These are phyloP conservation scores for Bothriochloa decipiens DNA, from an alignment of 176 grass and related monocot genomes.

Conservation along the genomic window DNA sequence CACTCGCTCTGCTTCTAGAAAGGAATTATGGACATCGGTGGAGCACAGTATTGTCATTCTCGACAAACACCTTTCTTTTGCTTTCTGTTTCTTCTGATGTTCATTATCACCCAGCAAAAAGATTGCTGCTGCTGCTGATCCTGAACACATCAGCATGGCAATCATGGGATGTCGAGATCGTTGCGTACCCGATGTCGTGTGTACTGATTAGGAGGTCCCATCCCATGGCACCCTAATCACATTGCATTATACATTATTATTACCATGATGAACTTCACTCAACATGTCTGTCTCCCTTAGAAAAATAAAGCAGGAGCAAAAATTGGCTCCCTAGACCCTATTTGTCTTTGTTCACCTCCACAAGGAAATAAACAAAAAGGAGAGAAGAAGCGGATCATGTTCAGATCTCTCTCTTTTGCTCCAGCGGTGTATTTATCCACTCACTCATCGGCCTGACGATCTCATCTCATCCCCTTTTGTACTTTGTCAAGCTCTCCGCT, in stretches of 20 bases:
- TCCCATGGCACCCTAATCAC: neutral
- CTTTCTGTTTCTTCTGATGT: neutral
- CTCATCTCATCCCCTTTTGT: neutral
- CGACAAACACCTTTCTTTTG: neutral
- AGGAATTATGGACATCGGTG: constrained; percentile 4
- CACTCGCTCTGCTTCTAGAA: constrained; percentile 15
- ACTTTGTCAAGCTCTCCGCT: constrained; percentile 20
- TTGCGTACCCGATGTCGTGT: neutral
- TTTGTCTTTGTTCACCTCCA: neutral
- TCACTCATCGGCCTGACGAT: neutral
- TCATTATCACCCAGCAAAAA: constrained; percentile 22
- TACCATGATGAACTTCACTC: neutral
- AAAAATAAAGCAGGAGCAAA: neutral
- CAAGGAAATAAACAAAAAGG: constrained; percentile 39
- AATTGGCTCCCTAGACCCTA: neutral
- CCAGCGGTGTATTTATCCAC: neutral
- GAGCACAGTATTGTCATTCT: constrained; percentile 10
- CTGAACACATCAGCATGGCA: constrained; percentile 2
- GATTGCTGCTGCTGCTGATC: neutral
- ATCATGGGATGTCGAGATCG: constrained; percentile 11
- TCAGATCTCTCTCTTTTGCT: constrained; percentile 16
- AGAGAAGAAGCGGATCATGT: neutral
- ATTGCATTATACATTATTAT: too few relatives aligned
- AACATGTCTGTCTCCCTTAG: neutral
- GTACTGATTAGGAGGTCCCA: constrained; percentile 14